Base-by-base conservation (phyloP, 805 yeast genomes). In the Metschnikowia amazonensis region DNA sequence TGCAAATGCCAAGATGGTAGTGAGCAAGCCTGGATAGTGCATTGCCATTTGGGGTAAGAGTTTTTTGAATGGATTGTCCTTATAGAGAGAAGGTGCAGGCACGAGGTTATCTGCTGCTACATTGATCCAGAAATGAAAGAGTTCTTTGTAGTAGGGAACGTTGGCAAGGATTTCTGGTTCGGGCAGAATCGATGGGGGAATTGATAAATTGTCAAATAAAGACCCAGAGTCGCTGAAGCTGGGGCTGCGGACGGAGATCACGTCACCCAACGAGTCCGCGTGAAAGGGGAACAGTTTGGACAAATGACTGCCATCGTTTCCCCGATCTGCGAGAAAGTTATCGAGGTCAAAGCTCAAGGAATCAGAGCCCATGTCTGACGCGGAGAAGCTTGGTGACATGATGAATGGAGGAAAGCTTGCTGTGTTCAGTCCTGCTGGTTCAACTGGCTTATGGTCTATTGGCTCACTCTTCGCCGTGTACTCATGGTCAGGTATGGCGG, bases 11-110 rank as follows among this genome's bases (percentile, higher is more conserved):
- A 84, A 60, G 11, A 84, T 49, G 1, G 84, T 66, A 1, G 86
- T 73, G 51, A 84, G 61, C 13, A 85, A 60, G 0, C 85, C 76
- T 4, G 79, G 77, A 47, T 76, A 71, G 20, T 72, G 70, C 72
- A 81, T 67, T 1, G 92, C 89, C 75, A 86, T 71, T 53, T 76
- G 77, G 0, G 94, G 92, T 10, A 86, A 62, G 6, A 83, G 66
- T 10, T 74, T 74, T 48, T 75, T 74, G 64, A 84, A 85, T 0
- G 95, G 95, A 53, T 84, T 82, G 13, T 77, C 79, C 17, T 63
- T 67, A 55, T 81, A 82, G 1, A 74, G 56, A 3, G 76, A 67
- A 8, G 87, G 87, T 0, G 86, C 81, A 0, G 90, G 89, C 5
- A 82, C 86, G 16, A 85, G 68, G 21, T 75, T 66, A 30, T 71